These are phyloP conservation scores for Mycena rosella DNA, from an alignment of 768 basidiomycete genomes.

Conservation along the genomic window DNA sequence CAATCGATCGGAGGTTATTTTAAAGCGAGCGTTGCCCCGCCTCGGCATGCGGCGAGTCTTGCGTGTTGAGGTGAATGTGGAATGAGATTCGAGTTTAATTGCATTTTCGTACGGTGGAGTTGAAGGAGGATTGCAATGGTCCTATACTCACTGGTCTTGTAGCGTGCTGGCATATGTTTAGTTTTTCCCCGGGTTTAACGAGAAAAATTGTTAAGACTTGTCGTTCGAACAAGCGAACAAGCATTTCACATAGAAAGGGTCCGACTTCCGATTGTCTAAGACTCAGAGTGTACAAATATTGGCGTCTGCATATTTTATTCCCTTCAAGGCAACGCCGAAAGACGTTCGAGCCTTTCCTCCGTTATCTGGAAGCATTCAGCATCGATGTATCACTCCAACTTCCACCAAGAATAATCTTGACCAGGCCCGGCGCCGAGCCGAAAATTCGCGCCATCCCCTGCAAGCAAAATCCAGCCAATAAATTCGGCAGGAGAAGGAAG, in stretches of 20 bases:
- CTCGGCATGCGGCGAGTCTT: neutral
- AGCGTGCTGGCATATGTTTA: too few species aligned
- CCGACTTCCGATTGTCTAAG: too few species aligned
- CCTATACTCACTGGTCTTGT: too few species aligned
- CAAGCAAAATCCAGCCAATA: neutral
- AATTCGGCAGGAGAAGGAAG: neutral
- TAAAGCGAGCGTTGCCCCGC: neutral
- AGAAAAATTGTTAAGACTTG: too few species aligned
- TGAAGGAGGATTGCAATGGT: too few species aligned
- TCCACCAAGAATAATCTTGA: neutral
- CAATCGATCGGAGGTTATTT: neutral
- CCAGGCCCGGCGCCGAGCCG: neutral
- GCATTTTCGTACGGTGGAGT: too few species aligned
- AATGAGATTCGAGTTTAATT: too few species aligned
- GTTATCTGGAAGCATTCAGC: slow-evolving; percentile 8
- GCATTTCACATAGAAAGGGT: too few species aligned
- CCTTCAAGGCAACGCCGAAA: neutral
- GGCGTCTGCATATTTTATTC: too few species aligned
- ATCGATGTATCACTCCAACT: slow-evolving; percentile 3
- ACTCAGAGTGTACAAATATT: too few species aligned
- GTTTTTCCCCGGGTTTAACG: too few species aligned
- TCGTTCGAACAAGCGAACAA: too few species aligned
- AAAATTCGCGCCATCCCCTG: slow-evolving; percentile 1
- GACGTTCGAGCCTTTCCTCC: neutral
- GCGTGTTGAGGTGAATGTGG: neutral